Evolutionary conservation across 2,329 filamentous ascomycete genomes (phyloP), one percentile per base, ranked within the genome.

Genomic region (Pestalotiopsis sp.): DNA sequence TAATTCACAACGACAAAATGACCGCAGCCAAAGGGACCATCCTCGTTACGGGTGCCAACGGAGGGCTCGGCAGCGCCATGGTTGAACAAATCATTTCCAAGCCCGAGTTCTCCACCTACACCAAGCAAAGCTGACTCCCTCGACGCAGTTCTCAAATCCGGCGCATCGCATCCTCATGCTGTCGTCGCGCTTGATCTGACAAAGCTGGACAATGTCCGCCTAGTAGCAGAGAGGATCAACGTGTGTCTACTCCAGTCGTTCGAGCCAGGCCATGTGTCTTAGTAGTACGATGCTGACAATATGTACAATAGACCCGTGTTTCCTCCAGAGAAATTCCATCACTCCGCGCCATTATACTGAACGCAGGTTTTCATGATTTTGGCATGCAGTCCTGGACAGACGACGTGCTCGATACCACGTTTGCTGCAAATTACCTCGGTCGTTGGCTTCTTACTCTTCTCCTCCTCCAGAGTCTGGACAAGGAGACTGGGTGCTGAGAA

Each of bases 1-100:
- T 7, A 1, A 31, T 7, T 6, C 27, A 31, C 27, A 31, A 59
- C 55, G 55, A 58, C 55, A 31, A 38, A 41, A 62, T 62, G 59
- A n/a, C 27, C 38, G 13, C n/a, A 25, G 57, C 23, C 27, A 59
- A 25, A 25, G 78, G 80, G 66, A 74, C 78, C 2, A 76, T 82
- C 27, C 55, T 82, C 2, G 69, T 82, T 12, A 83, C 81, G 3
- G 81, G 81, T 6, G 72, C 79, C 41, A 82, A 82, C 67, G 81
- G 81, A 59, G 78, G 80, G 23, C 76, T 83, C 39, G 80, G 80
- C 7, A 78, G 77, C 12, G 74, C 76, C 23, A 79, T 80, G 5
- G 76, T 80, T 6, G 60, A 70, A 4, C 71, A 76, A 9, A 76
- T 82, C 45, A 39, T 79, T 41, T 69, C 70, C 17, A 74, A 69